Evolutionary conservation across 2,329 filamentous ascomycete genomes (phyloP).

Genomic region (Elsinoe batatas): DNA sequence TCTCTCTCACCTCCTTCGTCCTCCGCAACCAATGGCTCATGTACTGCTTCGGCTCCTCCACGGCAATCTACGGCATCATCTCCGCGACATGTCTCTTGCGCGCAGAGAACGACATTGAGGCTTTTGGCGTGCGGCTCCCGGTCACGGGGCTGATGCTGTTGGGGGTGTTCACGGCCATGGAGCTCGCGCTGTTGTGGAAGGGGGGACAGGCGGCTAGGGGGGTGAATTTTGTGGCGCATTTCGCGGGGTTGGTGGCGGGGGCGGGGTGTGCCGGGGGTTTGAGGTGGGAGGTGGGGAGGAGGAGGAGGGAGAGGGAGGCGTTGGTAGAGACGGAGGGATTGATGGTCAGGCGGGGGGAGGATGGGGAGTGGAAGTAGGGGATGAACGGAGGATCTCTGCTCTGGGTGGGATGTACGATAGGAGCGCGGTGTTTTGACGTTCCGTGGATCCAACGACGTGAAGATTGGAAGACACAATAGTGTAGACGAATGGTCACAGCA

Average conservation of each 20-base stretch:
- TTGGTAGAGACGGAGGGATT: neutral
- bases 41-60: conserved; percentile 58
- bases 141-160: conserved; percentile 30
- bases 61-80: conserved; percentile 51
- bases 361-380: neutral
- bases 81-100: conserved; percentile 45
- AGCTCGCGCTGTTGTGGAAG: conserved; percentile 21
- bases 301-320: conserved; percentile 11
- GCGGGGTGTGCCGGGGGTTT: conserved; percentile 17
- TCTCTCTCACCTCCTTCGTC: conserved; percentile 44
- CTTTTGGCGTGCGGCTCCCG: conserved; percentile 25
- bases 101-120: conserved; percentile 17
- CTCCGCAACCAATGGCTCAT: conserved; percentile 33
- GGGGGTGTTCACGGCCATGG: conserved; percentile 23
- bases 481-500: too few relatives aligned
- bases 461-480: too few relatives aligned
- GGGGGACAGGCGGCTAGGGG: conserved; percentile 17
- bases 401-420: neutral
- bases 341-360: neutral
- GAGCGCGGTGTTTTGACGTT: too few relatives aligned
- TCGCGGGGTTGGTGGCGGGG: conserved; percentile 25
- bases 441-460: too few relatives aligned
- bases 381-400: neutral
- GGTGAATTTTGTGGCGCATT: conserved; percentile 28
- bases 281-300: conserved; percentile 10